Base-by-base conservation (phyloP, 352 stramenopile genomes). In the Aphanomyces astaci region DNA sequence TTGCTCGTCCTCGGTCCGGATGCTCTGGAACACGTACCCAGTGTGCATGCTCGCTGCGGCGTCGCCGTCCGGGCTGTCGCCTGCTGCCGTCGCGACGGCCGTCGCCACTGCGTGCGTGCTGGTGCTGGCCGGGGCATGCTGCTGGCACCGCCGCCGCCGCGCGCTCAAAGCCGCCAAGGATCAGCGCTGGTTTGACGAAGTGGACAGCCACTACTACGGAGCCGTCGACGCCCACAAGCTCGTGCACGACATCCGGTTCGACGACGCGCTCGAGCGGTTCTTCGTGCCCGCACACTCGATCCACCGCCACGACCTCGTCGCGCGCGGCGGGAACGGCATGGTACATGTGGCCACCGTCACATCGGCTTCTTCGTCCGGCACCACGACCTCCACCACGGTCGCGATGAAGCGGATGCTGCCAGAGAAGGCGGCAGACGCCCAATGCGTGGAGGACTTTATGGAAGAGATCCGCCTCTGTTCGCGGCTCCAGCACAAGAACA, bases 391-490 rank as follows among this genome's bases (percentile, higher is more conserved):
- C 33, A 54, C 56, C n/a, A 59, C 36, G 40, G 56, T 65, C 22
- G 56, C 56, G 22, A 49, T 65, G 32, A 65, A 65, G 56, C 56
- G 56, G 0, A 46, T 65, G n/a, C 39, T 65, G 36, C 56, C 56
- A 4, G 36, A 32, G 25, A 46, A 39, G 32, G 36, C 54, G 7
- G 54, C 17, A 17, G 15, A 65, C 15, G n/a, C 48, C 17, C 40
- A 48, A 1, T 51, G 36, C 40, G 31, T 65, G 28, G 56, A 65
- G 13, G 56, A 65, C 25, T 65, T 65, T 28, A 65, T 65, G 56
- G 56, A 65, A n/a, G 56, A 65, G 28, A 65, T 65, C 56, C 56
- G 56, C 36, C 22, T 65, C 5, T 33, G 56, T 30, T 33, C 56
- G 36, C 56, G 56, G 3, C 25, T 65, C 7, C 36, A 30, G 3